A percentile compares a stretch with the other conserved stretches of the same genome.
Conservation (phyloP, 768 basidiomycete species). For the Sistotremastrum suecicum region DNA sequence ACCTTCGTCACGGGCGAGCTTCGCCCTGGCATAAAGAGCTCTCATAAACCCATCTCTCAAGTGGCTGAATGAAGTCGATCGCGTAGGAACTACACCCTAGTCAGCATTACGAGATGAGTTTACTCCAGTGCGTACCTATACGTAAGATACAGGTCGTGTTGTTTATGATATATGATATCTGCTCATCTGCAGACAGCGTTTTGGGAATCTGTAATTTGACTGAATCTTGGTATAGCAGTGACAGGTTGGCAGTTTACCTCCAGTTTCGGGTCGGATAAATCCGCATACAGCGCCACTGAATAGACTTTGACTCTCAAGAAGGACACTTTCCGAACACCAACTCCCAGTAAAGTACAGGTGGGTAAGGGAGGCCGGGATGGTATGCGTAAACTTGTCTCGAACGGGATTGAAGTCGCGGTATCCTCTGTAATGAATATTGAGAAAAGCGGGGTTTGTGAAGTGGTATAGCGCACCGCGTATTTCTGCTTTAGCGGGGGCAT, state of each 20-base stretch:
- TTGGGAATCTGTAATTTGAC: slow-evolving; percentile 31
- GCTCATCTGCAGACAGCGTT: slow-evolving; percentile 49
- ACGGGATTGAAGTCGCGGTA: slow-evolving; percentile 58
- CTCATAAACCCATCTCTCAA: slow-evolving; percentile 76
- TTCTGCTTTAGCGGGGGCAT: slow-evolving; percentile 19
- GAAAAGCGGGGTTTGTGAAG: neutral
- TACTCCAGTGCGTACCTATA: slow-evolving; percentile 34
- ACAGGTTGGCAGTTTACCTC: slow-evolving; percentile 26
- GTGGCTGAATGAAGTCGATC: slow-evolving; percentile 64
- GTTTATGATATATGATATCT: slow-evolving; percentile 50
- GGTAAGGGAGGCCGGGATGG: slow-evolving; percentile 51
- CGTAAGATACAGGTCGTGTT: slow-evolving; percentile 61
- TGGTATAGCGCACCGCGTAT: neutral
- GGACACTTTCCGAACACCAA: slow-evolving; percentile 81
- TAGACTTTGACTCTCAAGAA: slow-evolving; percentile 84
- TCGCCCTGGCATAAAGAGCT: slow-evolving; percentile 48
- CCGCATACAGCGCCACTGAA: slow-evolving; percentile 81
- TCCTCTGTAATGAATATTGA: slow-evolving; percentile 33
- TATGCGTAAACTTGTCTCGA: slow-evolving; percentile 51
- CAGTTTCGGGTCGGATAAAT: slow-evolving; percentile 51
- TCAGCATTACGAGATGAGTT: neutral
- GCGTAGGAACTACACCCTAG: slow-evolving; percentile 50
- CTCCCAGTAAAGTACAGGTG: slow-evolving; percentile 57
- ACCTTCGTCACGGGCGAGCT: slow-evolving; percentile 34
- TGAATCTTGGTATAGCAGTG: neutral